A percentile compares a stretch with the other conserved stretches of the same genome.
Conservation (phyloP, 148 eudicot species). For the Tetragonia tetragonoides region DNA sequence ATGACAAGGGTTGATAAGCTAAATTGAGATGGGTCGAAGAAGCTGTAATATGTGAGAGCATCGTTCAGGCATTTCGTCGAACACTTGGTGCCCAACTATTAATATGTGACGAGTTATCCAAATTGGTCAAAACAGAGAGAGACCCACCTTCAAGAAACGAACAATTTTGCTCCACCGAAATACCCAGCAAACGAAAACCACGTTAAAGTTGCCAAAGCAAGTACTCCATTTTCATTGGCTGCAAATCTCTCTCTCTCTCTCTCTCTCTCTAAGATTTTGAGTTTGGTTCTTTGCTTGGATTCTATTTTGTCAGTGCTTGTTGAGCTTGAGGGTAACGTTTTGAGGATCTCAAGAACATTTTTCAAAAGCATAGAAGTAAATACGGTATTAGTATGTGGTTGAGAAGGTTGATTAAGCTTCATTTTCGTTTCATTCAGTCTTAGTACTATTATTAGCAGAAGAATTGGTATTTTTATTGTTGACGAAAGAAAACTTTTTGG, state of each 20-base stretch:
- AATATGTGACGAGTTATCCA: neutral
- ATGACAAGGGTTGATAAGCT: conserved; percentile 22
- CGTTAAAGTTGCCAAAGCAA: neutral
- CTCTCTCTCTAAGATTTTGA: neutral
- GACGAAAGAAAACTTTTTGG: too few relatives aligned
- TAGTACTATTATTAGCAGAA: neutral
- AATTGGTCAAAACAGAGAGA: conserved; percentile 4
- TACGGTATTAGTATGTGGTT: neutral
- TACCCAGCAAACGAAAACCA: conserved; percentile 9
- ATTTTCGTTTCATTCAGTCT: neutral
- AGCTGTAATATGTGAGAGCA: conserved; percentile 45
- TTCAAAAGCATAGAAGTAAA: neutral
- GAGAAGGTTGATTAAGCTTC: neutral
- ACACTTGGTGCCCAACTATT: conserved; percentile 31
- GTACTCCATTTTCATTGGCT: neutral
- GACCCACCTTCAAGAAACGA: conserved; percentile 28
- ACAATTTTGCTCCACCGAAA: conserved; percentile 20
- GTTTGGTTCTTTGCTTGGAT: neutral
- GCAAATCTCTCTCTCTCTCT: neutral
- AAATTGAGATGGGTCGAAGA: conserved; percentile 19
- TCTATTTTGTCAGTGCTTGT: conserved; percentile 12
- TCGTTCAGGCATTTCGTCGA: conserved; percentile 88
- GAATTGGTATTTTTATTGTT: neutral
- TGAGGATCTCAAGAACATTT: neutral
- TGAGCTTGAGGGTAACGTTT: neutral